Evolutionary conservation across 2,329 filamentous ascomycete species (phyloP), one percentile per base, ranked within the genome.

Genomic region (Myotisia sp.): DNA sequence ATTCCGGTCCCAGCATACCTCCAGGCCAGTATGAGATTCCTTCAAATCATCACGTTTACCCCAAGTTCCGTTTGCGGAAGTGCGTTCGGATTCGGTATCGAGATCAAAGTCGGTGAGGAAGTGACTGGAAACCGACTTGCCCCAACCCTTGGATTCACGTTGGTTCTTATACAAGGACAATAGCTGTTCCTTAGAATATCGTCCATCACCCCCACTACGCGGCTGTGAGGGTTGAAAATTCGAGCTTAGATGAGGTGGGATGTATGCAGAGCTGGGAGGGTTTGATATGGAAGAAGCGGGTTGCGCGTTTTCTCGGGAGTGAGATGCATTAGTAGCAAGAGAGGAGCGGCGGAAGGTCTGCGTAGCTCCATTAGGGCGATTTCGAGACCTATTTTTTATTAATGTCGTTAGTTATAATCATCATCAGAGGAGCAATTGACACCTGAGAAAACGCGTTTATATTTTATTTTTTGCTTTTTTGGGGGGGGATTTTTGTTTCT

Each of bases 1-100:
- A 39, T 70, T 68, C 38, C 70, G 60, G 51, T 92, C 82, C 90
- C 87, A 98, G 56, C 86, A 95, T 26, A 87, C 73, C 42, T 90
- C 84, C n/a, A 86, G 82, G 28, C 87, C 85, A 49, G 80, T 74
- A 38, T 76, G 76, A 42, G 70, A 65, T 42, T 79, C 74, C 52
- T 84, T 79, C 39, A 70, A 70, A 44, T 94, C 85, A 38, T 72
- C 71, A 45, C 67, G 69, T 55, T 86, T 84, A 33, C 80, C 81
- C 84, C 84, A 92, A 35, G 72, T 70, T 17, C 54, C 75, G 59
- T 56, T 71, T 47, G 44, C 67, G 49, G 52, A 48, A 20, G 77
- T 75, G 46, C 84, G 85, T 26, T 74, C 62, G 33, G 75, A 70
- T 38, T 75, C 71, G 18, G 85, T 82, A 16, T 29, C 10, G n/a